Conservation (phyloP, 2,329 filamentous ascomycete genomes). For the Neophaeococcomyces aloes region DNA sequence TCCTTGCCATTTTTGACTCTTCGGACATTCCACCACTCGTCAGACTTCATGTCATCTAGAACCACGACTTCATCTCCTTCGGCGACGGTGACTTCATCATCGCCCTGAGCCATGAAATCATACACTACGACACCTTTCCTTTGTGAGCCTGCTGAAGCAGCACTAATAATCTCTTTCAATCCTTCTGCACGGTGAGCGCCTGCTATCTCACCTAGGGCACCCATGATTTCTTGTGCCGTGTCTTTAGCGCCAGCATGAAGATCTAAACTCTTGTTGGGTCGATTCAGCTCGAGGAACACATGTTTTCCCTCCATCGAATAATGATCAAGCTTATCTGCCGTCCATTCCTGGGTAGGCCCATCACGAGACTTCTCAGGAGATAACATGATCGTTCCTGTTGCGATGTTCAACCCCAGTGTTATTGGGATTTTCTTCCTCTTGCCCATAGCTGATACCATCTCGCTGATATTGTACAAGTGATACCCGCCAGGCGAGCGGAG, state of each 20-base stretch:
- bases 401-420: conserved; percentile 86
- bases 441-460: conserved; percentile 94
- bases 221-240: conserved; percentile 86
- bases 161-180: conserved; percentile 73
- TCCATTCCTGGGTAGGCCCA: conserved; percentile 83
- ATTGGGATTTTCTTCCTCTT: conserved; percentile 98
- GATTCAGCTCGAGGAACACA: conserved; percentile 85
- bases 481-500: conserved; percentile 62
- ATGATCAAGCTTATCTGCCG: conserved; percentile 87
- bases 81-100: conserved; percentile 89
- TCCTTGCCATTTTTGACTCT: conserved; percentile 85
- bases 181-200: conserved; percentile 73
- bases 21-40: conserved; percentile 97
- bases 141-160: conserved; percentile 56
- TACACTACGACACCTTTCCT: conserved; percentile 84
- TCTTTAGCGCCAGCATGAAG: conserved; percentile 97
- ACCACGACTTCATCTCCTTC: conserved; percentile 84
- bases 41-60: conserved; percentile 79
- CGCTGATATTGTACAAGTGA: conserved; percentile 92
- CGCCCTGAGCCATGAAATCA: conserved; percentile 91
- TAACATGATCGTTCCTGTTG: conserved; percentile 80
- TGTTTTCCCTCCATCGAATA: conserved; percentile 98
- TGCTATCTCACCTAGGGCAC: conserved; percentile 75
- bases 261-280: conserved; percentile 88
- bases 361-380: conserved; percentile 75